Evolutionary conservation across 441 rosid genomes (phyloP).

Genomic region (Erysimum cheiri): DNA sequence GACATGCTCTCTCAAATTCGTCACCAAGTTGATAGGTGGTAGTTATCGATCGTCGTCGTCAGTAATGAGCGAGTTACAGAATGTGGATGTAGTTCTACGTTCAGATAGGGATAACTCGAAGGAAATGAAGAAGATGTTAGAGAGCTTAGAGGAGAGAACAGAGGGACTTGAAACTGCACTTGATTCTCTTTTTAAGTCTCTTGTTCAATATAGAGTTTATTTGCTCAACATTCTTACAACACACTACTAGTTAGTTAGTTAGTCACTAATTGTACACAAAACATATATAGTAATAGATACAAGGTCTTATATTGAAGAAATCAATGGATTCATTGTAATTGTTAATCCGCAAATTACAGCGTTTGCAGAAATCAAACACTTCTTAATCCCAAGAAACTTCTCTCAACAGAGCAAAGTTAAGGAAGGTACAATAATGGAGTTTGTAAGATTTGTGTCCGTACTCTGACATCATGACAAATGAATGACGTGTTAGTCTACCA

Average conservation of each 20-base stretch:
- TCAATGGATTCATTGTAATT: background rate
- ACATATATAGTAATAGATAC: slow-evolving; percentile 25
- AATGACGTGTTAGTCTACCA: slow-evolving; percentile 17
- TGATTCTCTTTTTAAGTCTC: slow-evolving; percentile 50
- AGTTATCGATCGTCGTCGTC: slow-evolving; percentile 38
- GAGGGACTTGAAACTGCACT: slow-evolving; percentile 53
- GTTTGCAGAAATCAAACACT: slow-evolving; percentile 1
- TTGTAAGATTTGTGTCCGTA: background rate
- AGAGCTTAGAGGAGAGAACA: slow-evolving; percentile 42
- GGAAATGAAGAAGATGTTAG: slow-evolving; percentile 43
- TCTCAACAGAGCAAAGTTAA: background rate
- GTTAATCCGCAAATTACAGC: background rate
- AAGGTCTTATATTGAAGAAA: slow-evolving; percentile 4
- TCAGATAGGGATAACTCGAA: slow-evolving; percentile 46
- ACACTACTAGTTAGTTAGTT: slow-evolving; percentile 30
- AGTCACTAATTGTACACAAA: slow-evolving; percentile 40
- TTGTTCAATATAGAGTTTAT: slow-evolving; percentile 53
- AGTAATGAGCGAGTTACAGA: slow-evolving; percentile 57
- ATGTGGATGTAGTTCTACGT: slow-evolving; percentile 53
- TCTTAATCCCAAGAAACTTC: background rate
- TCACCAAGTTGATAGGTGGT: slow-evolving; percentile 55
- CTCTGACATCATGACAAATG: background rate
- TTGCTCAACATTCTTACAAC: slow-evolving; percentile 51
- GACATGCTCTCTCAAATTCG: slow-evolving; percentile 52
- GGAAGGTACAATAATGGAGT: background rate